phyloP scores from a whole-genome alignment of 139 green algal genomes.

The Desmodesmus armatus region DNA sequence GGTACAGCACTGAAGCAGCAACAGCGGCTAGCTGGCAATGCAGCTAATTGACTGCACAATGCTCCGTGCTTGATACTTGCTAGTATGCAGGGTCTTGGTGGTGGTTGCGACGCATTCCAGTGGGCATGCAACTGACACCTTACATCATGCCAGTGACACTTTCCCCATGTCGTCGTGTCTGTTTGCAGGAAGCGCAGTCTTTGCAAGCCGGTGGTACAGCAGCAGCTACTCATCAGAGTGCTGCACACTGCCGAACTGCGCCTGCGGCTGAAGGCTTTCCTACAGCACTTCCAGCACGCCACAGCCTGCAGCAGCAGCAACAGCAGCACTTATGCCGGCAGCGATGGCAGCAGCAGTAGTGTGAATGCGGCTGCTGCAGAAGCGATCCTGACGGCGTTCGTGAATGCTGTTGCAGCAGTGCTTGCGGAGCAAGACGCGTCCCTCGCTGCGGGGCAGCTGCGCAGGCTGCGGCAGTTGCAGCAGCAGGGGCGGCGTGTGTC shows the following conservation, averaged over 20 bases:
- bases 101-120: background rate
- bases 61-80: background rate
- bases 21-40: background rate
- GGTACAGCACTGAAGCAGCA: too few relatives aligned
- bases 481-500: conserved; percentile 10
- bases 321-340: background rate
- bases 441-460: background rate
- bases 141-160: background rate
- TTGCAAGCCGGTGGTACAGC: background rate
- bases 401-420: background rate
- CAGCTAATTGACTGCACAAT: background rate
- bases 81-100: background rate
- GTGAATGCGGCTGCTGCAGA: background rate
- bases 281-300: conserved; percentile 25
- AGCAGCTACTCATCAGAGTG: background rate
- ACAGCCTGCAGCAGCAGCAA: conserved; percentile 6
- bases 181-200: conserved; percentile 3
- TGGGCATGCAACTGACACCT: background rate
- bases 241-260: conserved; percentile 33
- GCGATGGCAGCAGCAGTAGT: background rate
- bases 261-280: conserved; percentile 9
- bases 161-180: background rate
- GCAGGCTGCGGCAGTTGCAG: background rate
- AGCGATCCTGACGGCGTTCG: background rate
- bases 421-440: conserved; percentile 25